Percentiles rank a stretch among this genome's conserved stretches.
These are phyloP conservation scores for Ceriops zippeliana DNA, from an alignment of 345 rosid genomes.

Conservation along the genomic window DNA sequence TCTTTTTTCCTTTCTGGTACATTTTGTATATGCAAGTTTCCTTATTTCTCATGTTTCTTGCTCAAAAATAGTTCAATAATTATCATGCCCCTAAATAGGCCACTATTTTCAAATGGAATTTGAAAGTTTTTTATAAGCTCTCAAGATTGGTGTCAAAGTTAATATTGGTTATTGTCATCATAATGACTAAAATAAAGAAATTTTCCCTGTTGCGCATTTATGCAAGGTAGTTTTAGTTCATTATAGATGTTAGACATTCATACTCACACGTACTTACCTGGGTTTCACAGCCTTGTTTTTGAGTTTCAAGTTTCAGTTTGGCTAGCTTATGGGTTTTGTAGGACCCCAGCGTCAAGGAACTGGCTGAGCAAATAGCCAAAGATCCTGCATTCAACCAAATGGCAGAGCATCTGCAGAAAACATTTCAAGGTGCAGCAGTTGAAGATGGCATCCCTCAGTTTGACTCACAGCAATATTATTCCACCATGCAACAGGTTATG, in stretches of 20 bases:
- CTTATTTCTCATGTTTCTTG: not conserved
- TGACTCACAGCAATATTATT: conserved; percentile 66
- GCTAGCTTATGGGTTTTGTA: conserved; percentile 14
- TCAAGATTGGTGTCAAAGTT: too few species aligned
- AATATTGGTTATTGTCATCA: too few species aligned
- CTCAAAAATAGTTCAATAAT: not conserved
- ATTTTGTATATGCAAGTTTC: not conserved
- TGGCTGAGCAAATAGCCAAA: conserved; percentile 92
- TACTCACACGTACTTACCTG: too few species aligned
- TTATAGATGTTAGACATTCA: too few species aligned
- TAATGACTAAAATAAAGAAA: too few species aligned
- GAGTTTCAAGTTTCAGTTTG: not conserved
- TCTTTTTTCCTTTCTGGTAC: not conserved
- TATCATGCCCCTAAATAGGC: not conserved
- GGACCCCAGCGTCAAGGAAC: conserved; percentile 93
- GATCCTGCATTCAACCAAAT: conserved; percentile 90
- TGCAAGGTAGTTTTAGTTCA: too few species aligned
- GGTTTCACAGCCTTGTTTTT: not conserved
- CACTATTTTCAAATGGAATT: too few species aligned
- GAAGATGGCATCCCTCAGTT: conserved; percentile 62
- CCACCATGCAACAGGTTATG: conserved; percentile 97
- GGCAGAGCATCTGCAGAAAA: conserved; percentile 94
- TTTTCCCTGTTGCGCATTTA: too few species aligned
- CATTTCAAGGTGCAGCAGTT: conserved; percentile 53
- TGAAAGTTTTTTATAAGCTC: too few species aligned